phyloP scores from a whole-genome alignment of 441 rosid species.

The Hura crepitans region DNA sequence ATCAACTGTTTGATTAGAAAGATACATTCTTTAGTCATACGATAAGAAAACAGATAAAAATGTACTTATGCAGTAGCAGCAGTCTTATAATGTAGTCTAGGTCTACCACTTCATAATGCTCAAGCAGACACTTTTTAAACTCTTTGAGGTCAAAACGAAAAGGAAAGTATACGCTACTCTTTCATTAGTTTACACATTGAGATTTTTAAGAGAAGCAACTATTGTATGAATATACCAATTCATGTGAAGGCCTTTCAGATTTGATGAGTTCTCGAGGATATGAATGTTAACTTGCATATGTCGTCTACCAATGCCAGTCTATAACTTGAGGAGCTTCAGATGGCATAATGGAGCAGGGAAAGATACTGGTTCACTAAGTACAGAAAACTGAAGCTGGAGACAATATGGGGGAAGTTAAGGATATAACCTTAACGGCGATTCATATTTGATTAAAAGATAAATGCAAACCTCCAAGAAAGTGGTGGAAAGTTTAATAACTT shows the following conservation, averaged over 20 bases:
- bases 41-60: neutral
- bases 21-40: neutral
- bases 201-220: neutral
- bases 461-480: neutral
- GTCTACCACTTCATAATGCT: neutral
- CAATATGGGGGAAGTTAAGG: neutral
- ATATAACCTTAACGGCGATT: neutral
- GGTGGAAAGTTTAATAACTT: constrained; percentile 8
- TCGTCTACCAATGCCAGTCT: neutral
- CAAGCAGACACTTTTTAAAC: neutral
- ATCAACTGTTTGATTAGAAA: neutral
- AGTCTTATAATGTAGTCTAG: no score
- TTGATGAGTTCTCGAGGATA: constrained; percentile 18
- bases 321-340: constrained; percentile 9
- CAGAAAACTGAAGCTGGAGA: neutral
- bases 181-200: neutral
- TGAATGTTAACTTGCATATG: neutral
- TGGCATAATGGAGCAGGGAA: constrained; percentile 11
- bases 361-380: neutral
- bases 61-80: neutral
- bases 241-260: constrained; percentile 8
- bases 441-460: neutral
- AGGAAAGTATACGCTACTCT: no score
- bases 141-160: neutral
- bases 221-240: neutral